These are phyloP conservation scores for Coemansia sp. DNA, from an alignment of 192 early-diverging fungal genomes.

Conservation along the genomic window DNA sequence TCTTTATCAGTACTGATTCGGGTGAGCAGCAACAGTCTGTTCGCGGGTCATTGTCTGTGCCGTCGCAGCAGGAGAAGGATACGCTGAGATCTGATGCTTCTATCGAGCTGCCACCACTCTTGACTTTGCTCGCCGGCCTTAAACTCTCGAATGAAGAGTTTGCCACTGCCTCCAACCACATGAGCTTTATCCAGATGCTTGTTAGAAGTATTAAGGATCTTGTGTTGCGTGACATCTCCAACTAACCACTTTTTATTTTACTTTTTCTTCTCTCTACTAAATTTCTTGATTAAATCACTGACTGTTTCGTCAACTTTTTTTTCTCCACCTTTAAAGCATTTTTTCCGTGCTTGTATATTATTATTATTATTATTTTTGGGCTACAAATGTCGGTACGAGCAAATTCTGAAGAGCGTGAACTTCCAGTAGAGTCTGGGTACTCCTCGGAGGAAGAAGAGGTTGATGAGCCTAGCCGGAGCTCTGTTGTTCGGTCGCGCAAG, in stretches of 20 bases:
- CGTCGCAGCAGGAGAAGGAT: conserved; percentile 39
- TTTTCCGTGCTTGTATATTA: neutral
- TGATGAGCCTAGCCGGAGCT: conserved; percentile 18
- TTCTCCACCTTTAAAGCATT: neutral
- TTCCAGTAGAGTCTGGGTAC: neutral
- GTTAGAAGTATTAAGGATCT: conserved; percentile 49
- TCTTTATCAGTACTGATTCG: conserved; percentile 30
- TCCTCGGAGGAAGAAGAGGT: conserved; percentile 12
- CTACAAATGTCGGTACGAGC: neutral
- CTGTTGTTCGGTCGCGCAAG: neutral
- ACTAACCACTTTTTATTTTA: conserved; percentile 12
- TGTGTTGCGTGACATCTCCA: conserved; percentile 38
- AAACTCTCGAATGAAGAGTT: conserved; percentile 41
- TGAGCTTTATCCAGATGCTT: conserved; percentile 55
- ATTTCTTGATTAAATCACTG: conserved; percentile 11
- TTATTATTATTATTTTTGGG: neutral
- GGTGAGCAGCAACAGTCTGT: neutral
- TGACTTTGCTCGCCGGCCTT: conserved; percentile 38
- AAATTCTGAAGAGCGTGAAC: neutral
- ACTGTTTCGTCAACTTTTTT: neutral
- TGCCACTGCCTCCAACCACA: conserved; percentile 28
- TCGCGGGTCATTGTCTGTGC: conserved; percentile 18
- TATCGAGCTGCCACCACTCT: conserved; percentile 44
- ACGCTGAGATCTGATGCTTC: conserved; percentile 40
- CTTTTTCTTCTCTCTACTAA: neutral